A percentile compares a stretch with the other conserved stretches of the same genome.
phyloP scores from a whole-genome alignment of 164 flowering plant genomes.

The Umbilicus rupestris region DNA sequence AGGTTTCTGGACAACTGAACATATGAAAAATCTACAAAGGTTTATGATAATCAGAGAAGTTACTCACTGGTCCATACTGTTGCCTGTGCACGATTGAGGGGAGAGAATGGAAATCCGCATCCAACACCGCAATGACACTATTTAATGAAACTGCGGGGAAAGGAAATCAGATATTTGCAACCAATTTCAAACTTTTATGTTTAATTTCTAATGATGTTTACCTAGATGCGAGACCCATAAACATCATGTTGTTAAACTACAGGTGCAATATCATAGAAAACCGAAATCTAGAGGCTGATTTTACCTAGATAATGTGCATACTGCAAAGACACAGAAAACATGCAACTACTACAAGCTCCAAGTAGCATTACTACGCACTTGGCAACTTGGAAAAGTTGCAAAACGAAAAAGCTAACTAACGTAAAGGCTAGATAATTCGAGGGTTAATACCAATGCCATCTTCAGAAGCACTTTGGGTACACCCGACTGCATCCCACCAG shows the following conservation, averaged over 20 bases:
- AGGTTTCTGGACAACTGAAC: not conserved
- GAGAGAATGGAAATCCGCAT: conserved; percentile 97
- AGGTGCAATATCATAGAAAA: no score
- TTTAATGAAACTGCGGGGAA: conserved; percentile 67
- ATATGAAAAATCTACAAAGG: not conserved
- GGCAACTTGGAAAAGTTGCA: not conserved
- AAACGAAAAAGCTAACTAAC: not conserved
- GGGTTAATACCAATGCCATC: conserved; percentile 76
- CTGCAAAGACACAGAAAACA: no score
- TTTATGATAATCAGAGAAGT: not conserved
- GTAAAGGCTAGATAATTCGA: not conserved
- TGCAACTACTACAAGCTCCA: no score
- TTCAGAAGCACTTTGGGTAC: conserved; percentile 98
- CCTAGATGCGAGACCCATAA: not conserved
- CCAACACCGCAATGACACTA: conserved; percentile 92
- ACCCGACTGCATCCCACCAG: conserved; percentile 99
- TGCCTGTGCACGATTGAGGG: conserved; percentile 84
- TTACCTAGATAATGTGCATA: no score
- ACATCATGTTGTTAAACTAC: no score
- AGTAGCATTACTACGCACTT: no score
- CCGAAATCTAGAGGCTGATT: no score
- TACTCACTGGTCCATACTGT: conserved; percentile 93
- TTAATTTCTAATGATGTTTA: not conserved
- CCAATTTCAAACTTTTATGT: not conserved
- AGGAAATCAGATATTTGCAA: conserved; percentile 2